phyloP scores from a whole-genome alignment of 176 grass and related monocot species.

The Poa annua region DNA sequence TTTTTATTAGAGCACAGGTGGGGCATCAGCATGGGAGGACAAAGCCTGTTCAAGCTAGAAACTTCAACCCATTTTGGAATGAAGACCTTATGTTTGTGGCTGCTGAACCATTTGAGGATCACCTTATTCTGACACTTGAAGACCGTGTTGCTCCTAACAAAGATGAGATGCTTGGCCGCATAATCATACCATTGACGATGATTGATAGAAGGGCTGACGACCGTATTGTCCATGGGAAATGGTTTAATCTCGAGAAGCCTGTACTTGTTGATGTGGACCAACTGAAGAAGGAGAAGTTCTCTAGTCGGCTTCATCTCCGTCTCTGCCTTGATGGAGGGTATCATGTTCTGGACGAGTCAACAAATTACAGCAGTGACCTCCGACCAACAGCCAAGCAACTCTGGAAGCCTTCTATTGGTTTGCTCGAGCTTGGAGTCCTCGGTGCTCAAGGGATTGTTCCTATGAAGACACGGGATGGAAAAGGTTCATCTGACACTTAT shows the following conservation, averaged over 20 bases:
- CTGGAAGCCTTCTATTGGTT: conserved; percentile 92
- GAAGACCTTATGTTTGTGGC: conserved; percentile 97
- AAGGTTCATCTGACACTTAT: conserved; percentile 91
- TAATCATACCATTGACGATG: conserved; percentile 70
- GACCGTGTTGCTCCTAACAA: conserved; percentile 87
- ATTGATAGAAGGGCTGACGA: conserved; percentile 81
- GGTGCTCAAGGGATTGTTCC: conserved; percentile 83
- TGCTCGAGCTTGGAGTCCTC: conserved; percentile 93
- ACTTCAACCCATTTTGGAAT: conserved; percentile 91
- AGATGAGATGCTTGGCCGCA: conserved; percentile 84
- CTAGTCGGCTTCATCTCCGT: conserved; percentile 83
- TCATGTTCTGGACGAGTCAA: conserved; percentile 96
- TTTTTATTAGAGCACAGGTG: conserved; percentile 81
- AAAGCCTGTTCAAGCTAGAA: conserved; percentile 70
- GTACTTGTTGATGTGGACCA: conserved; percentile 79
- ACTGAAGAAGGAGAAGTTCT: conserved; percentile 92
- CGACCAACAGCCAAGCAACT: conserved; percentile 97
- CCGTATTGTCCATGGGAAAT: conserved; percentile 81
- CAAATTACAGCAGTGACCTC: conserved; percentile 94
- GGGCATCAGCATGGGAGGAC: conserved; percentile 79
- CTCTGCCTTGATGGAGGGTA: conserved; percentile 95
- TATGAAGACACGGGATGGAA: conserved; percentile 93
- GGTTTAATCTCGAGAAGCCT: conserved; percentile 92
- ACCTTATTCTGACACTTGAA: conserved; percentile 89
- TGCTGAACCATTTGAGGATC: conserved; percentile 94